Evolutionary conservation across 148 eudicot genomes (phyloP).

Genomic region (Polygonum aviculare): DNA sequence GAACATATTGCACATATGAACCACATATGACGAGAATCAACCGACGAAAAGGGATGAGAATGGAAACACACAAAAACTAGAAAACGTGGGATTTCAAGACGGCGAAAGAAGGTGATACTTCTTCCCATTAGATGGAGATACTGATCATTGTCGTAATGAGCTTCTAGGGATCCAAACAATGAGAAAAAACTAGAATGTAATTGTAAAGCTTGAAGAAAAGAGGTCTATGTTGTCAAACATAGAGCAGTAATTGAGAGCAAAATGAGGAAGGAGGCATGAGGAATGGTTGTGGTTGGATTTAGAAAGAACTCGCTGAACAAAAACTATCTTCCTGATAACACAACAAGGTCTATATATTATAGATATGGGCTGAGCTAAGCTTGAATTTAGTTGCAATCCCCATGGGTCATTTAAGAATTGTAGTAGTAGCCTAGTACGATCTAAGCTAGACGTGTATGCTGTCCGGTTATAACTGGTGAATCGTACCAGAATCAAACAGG

Average conservation of each 20-base stretch:
- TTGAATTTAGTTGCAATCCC: not conserved
- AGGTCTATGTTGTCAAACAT: not conserved
- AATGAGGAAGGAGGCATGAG: not conserved
- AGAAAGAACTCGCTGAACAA: not conserved
- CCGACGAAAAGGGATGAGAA: not conserved
- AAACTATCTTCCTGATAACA: not conserved
- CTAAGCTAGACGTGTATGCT: too few relatives aligned
- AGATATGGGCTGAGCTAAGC: not conserved
- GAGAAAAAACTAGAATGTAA: not conserved
- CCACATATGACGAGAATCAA: not conserved
- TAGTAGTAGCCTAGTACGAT: too few relatives aligned
- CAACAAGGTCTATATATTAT: not conserved
- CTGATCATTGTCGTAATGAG: conserved; percentile 26
- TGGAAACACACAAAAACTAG: too few relatives aligned
- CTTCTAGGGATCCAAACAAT: conserved; percentile 26
- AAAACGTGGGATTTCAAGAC: conserved; percentile 19
- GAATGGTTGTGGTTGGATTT: not conserved
- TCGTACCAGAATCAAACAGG: too few relatives aligned
- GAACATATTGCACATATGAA: not conserved
- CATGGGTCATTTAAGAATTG: not conserved
- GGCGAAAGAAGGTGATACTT: conserved; percentile 18
- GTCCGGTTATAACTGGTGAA: too few relatives aligned
- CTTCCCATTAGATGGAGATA: conserved; percentile 22
- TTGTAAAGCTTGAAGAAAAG: not conserved
- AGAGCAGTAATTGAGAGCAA: not conserved